Conservation (phyloP, 345 rosid species). For the Eucalyptus virginea region DNA sequence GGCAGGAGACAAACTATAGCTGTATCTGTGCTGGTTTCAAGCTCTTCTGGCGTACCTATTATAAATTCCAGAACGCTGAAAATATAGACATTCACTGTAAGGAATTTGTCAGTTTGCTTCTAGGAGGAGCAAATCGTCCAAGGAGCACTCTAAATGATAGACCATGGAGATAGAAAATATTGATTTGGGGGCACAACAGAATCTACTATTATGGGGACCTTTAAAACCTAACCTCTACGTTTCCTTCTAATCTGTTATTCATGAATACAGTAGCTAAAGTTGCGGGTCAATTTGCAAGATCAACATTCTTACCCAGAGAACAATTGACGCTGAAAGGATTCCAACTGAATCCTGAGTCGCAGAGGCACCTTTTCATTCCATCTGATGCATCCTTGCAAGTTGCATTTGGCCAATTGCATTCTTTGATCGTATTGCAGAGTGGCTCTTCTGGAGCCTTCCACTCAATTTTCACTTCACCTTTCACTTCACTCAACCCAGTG, state of each 20-base stretch:
- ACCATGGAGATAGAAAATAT: background rate
- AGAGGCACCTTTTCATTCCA: background rate
- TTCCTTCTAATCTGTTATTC: background rate
- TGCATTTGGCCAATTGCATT: conserved; percentile 6
- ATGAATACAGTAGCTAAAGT: background rate
- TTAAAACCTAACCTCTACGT: background rate
- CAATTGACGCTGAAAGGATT: background rate
- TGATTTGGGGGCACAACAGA: background rate
- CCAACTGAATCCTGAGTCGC: background rate
- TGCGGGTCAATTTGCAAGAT: background rate
- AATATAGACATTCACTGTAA: background rate
- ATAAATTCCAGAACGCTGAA: background rate
- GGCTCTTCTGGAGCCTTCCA: background rate
- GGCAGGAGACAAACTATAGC: background rate
- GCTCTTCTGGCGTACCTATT: background rate
- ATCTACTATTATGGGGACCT: background rate
- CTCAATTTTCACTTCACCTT: too few species aligned
- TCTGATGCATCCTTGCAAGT: background rate
- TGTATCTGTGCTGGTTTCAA: background rate
- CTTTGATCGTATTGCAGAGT: background rate
- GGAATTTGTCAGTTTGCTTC: background rate
- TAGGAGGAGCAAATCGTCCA: background rate
- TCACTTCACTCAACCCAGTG: too few species aligned
- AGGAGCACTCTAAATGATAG: background rate
- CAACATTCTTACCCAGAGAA: background rate